Evolutionary conservation across 257 asterid genomes (phyloP), one percentile per base, ranked within the genome.

Genomic region (Solanum sitiens): DNA sequence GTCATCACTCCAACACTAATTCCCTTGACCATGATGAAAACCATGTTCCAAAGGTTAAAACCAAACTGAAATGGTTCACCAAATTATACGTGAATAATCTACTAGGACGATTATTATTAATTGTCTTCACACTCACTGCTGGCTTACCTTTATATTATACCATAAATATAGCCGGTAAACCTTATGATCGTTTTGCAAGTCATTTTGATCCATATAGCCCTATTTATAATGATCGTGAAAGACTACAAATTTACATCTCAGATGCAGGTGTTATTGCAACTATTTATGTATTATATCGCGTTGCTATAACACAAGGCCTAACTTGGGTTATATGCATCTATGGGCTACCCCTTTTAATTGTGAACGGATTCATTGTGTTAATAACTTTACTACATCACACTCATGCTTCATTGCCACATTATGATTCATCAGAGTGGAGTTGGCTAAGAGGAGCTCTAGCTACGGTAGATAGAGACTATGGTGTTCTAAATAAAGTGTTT

Each of bases 131-230:
- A 0, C 27, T 73, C 16, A 73, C 2, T 73, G 16, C 9, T 35
- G 80, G 47, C 27, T 35, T 35, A 12, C 80, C 47, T 33, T 35
- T 73, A 7, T 73, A 73, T 27, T 73, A 16, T 35, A 2, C 47
- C 45, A 32, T 73, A 16, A 73, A 73, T 35, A 10, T 67, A 67
- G 35, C 73, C 4, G 89, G 89, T 1, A 82, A 40, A 67, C 42
- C 30, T 11, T 87, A 80, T 21, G 83, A 67, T 3, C 83, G 86
- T 3, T 87, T 80, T 56, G 87, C 89, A 9, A 82, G 89, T 33
- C 89, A 82, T 4, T 87, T 6, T 21, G 44, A 87, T 44, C 89
- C 89, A 27, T 53, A 87, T 37, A 45, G 89, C 47, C 89, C 89
- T 4, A 87, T 87, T 5, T 87, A 87, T 13, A 11, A 40, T 23